Percentiles rank a stretch among this genome's conserved stretches.
These are phyloP conservation scores for Debaryomyces maramus DNA, from an alignment of 805 yeast genomes.

Conservation along the genomic window DNA sequence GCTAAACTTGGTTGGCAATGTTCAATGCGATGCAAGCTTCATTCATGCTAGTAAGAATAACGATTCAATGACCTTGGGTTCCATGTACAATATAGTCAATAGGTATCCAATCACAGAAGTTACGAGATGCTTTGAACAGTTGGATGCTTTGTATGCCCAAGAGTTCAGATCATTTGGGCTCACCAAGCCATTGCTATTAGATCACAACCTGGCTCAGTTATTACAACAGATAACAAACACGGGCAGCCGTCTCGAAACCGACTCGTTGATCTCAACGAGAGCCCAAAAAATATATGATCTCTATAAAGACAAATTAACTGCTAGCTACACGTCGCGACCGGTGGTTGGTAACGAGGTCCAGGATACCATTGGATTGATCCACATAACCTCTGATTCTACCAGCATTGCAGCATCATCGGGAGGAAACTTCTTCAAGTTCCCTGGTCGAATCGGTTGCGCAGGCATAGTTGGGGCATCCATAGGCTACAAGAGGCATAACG, in stretches of 20 bases:
- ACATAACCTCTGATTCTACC: slow-evolving; percentile 1
- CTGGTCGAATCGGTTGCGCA: slow-evolving; percentile 57
- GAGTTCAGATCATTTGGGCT: slow-evolving; percentile 24
- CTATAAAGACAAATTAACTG: slow-evolving; percentile 7
- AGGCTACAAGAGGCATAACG: slow-evolving; percentile 19
- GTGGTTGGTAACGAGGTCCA: not conserved
- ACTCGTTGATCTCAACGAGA: slow-evolving; percentile 1
- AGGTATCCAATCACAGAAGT: slow-evolving; percentile 33
- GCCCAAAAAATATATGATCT: slow-evolving; percentile 6
- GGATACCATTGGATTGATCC: slow-evolving; percentile 8
- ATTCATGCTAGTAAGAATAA: slow-evolving; percentile 14
- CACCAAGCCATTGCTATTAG: slow-evolving; percentile 33
- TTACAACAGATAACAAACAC: not conserved
- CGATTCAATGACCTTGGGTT: slow-evolving; percentile 12
- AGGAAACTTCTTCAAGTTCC: slow-evolving; percentile 50
- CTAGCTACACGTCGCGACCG: not conserved
- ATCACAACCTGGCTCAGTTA: slow-evolving; percentile 8
- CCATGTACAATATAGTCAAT: slow-evolving; percentile 17
- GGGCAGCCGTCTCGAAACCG: not conserved
- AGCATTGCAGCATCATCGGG: slow-evolving; percentile 50
- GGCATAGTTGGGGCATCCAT: slow-evolving; percentile 49
- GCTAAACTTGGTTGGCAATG: slow-evolving; percentile 38
- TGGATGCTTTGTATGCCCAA: slow-evolving; percentile 20
- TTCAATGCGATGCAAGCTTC: slow-evolving; percentile 47
- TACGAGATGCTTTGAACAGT: slow-evolving; percentile 18